phyloP scores from a whole-genome alignment of 331 rosid species.

The Arachis monticola region DNA sequence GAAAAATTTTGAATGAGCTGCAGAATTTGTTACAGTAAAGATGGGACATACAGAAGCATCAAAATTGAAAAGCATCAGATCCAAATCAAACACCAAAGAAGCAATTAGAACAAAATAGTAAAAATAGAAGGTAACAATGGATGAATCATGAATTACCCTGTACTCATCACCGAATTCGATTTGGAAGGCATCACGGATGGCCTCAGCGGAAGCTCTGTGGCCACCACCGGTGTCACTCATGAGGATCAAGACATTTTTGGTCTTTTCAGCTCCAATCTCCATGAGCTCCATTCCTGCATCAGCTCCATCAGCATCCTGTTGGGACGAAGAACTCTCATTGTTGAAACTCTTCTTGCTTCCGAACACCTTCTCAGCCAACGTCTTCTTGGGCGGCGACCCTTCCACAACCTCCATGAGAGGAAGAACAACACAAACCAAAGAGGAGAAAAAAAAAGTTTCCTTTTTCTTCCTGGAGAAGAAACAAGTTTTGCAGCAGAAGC shows the following conservation, averaged over 20 bases:
- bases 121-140: not conserved
- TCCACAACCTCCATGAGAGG: slow-evolving; percentile 58
- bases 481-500: too few species aligned
- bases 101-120: too few species aligned
- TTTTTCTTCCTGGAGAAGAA: too few species aligned
- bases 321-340: not conserved
- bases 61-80: too few species aligned
- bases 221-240: slow-evolving; percentile 99
- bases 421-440: not conserved
- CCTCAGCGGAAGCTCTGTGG: slow-evolving; percentile 96
- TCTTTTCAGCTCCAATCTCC: slow-evolving; percentile 88
- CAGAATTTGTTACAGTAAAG: not conserved
- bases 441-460: not conserved
- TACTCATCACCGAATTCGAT: slow-evolving; percentile 86
- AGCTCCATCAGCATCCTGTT: slow-evolving; percentile 32
- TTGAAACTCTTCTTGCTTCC: slow-evolving; percentile 44
- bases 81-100: not conserved
- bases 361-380: slow-evolving; percentile 72
- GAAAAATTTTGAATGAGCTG: not conserved
- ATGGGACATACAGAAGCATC: not conserved
- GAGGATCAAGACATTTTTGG: slow-evolving; percentile 87
- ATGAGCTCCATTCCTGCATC: slow-evolving; percentile 75
- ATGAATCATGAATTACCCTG: slow-evolving; percentile 50
- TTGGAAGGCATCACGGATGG: slow-evolving; percentile 83
- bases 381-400: slow-evolving; percentile 63